Conservation (phyloP, 2,329 filamentous ascomycete species). For the Lasiodiplodia gonubiensis region DNA sequence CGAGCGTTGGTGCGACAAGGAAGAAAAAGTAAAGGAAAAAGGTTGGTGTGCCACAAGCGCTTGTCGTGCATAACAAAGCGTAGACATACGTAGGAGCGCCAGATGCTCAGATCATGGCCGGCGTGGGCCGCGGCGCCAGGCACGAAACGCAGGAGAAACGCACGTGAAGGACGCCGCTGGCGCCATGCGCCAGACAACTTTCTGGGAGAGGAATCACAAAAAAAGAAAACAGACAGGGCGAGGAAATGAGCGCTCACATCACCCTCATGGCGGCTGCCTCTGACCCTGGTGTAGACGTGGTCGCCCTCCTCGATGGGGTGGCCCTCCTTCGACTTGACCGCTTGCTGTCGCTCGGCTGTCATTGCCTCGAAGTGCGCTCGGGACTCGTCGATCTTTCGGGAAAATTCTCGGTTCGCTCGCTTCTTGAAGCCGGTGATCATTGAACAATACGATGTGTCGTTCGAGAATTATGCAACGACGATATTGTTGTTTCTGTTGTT, state of each 20-base stretch:
- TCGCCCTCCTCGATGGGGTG: conserved; percentile 49
- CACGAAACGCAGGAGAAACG: conserved; percentile 13
- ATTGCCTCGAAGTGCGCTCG: conserved; percentile 24
- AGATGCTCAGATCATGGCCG: neutral
- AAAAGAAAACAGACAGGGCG: neutral
- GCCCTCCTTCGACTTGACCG: conserved; percentile 44
- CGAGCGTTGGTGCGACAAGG: neutral
- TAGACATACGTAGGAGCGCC: neutral
- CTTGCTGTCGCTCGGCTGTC: conserved; percentile 24
- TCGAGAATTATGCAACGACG: neutral
- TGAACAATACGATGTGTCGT: neutral
- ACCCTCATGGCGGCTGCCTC: conserved; percentile 49
- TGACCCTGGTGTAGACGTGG: conserved; percentile 48
- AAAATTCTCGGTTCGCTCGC: conserved; percentile 26
- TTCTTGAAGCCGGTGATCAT: conserved; percentile 20
- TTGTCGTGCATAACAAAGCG: neutral
- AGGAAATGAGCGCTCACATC: conserved; percentile 35
- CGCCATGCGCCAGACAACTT: too few species aligned
- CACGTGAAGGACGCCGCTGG: neutral
- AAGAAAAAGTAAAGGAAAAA: neutral
- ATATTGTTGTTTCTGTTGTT: neutral
- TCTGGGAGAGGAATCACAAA: neutral
- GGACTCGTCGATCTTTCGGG: conserved; percentile 22
- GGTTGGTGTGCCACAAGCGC: conserved; percentile 1
- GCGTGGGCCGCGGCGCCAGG: neutral